Base-by-base conservation (phyloP, 495 filamentous ascomycete species). In the Clohesyomyces aquaticus region DNA sequence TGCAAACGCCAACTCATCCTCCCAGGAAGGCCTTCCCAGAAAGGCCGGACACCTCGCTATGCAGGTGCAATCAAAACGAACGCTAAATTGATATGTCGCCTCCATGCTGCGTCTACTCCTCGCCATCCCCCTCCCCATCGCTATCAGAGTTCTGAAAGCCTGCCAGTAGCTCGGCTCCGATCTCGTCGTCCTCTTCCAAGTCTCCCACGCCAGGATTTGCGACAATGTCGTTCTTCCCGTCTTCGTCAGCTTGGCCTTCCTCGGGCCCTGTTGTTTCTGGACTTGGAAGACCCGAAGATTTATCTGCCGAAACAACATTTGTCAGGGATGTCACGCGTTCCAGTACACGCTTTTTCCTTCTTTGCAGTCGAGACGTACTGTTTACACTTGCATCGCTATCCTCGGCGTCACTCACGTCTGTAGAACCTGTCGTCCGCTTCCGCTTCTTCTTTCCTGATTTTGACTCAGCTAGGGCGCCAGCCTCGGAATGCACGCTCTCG, bases 151-250 rank as follows among this genome's bases (percentile, higher is more conserved):
- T 50, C 61, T 86, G 85, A 51, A 90, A 82, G 45, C 85, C 87
- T 0, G 85, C 86, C 69, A 87, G 70, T 73, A 91, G 79, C 63
- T 90, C 86, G 11, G 83, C 82, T 70, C 89, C 87, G 19, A 90
- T 72, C 45, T 82, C 86, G 46, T 84, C 86, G 27, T 86, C 56
- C n/a, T 52, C 38, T 1, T 67, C 67, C 25, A 19, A n/a, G 41
- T 67, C 64, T 1, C 49, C 86, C 9, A 83, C 81, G 19, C 82
- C 82, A 35, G 46, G 61, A 45, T 55, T 43, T 29, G 46, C 35
- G 38, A 60, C 38, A 60, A 71, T 56, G 3, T 19, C 28, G 14
- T 59, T 65, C 12, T 60, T 68, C 2, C 45, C 69, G 4, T 71
- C 73, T 10, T 74, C 76, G 19, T 72, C 71, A 10, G 71, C 74